Base-by-base conservation (phyloP, 768 basidiomycete species). In the Tulasnella sp. region DNA sequence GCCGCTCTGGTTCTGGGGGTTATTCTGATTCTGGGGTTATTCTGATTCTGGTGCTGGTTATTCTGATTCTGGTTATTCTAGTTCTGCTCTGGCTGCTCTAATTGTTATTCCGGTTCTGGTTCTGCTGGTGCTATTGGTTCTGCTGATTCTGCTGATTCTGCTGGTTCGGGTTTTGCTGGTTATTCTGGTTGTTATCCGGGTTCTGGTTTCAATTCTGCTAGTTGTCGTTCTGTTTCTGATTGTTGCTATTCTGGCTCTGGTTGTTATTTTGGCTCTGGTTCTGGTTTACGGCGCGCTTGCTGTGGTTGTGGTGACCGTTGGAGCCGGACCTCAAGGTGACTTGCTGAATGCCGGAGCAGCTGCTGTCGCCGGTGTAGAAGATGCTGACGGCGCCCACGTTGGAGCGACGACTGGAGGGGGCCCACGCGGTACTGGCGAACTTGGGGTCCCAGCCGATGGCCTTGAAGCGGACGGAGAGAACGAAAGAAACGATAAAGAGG, bases 301-400 rank as follows among this genome's bases (percentile, higher is more conserved):
- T 35, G 70, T 37, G 13, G 9, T 72, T 20, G 70, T 37, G 42
- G 35, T 44, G 18, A 11, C 35, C 29, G 37, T 29, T 35, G 42
- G 39, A 9, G 70, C 70, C n/a, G 29, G 29, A 32, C 1, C 15
- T 72, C 16, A 35, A n/a, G 42, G 73, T 35, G 42, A 46, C 42
- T 26, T 44, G 20, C 48, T 74, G 73, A 29, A 74, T 74, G 18
- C 73, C 73, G 48, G 40, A 55, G 73, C 73, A 74, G 48, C n/a
- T 40, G 42, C 29, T 46, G 42, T 55, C 32, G 73, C 73, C 73
- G 23, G 73, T 74, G 48, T 74, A 74, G 20, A 46, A 74, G 73
- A 74, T 23, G 48, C 4, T 46, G 48, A 51, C 73, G 42, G 40
- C 73, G 5, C 32, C 48, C n/a, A 23, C 39, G n/a, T 23, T 55